These are phyloP conservation scores for Platismatia glauca DNA, from an alignment of 495 filamentous ascomycete genomes.

Conservation along the genomic window DNA sequence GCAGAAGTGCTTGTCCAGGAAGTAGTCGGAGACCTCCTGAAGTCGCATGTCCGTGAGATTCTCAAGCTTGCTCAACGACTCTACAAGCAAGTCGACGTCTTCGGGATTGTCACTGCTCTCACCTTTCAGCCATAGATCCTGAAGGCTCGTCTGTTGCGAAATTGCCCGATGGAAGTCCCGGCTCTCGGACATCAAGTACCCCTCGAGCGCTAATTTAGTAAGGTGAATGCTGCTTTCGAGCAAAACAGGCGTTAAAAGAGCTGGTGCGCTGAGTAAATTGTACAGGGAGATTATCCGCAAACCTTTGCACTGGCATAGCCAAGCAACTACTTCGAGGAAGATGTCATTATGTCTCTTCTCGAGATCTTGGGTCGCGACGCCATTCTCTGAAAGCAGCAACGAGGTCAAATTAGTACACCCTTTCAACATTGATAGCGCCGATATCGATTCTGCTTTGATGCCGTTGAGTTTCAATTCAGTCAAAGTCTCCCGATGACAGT, in stretches of 20 bases:
- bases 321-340: slow-evolving; percentile 43
- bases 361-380: slow-evolving; percentile 29
- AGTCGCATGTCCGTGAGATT: slow-evolving; percentile 45
- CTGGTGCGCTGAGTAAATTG: slow-evolving; percentile 41
- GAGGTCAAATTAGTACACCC: slow-evolving; percentile 44
- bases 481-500: slow-evolving; percentile 47
- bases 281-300: slow-evolving; percentile 44
- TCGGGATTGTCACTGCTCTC: slow-evolving; percentile 38
- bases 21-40: slow-evolving; percentile 44
- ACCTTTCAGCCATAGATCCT: slow-evolving; percentile 40
- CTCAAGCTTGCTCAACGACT: slow-evolving; percentile 37
- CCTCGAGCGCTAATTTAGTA: slow-evolving; percentile 38
- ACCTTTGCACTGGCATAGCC: slow-evolving; percentile 43
- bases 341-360: slow-evolving; percentile 38
- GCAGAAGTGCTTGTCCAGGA: slow-evolving; percentile 43
- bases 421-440: slow-evolving; percentile 39
- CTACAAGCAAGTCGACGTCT: slow-evolving; percentile 41
- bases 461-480: slow-evolving; percentile 45
- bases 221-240: slow-evolving; percentile 41
- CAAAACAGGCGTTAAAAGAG: slow-evolving; percentile 46
- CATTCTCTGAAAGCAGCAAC: slow-evolving; percentile 43
- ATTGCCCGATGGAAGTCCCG: slow-evolving; percentile 46
- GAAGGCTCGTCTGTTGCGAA: slow-evolving; percentile 37
- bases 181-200: slow-evolving; percentile 38
- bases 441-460: slow-evolving; percentile 40